phyloP scores from a whole-genome alignment of 2,329 filamentous ascomycete species.

The Grosmannia penicillata region DNA sequence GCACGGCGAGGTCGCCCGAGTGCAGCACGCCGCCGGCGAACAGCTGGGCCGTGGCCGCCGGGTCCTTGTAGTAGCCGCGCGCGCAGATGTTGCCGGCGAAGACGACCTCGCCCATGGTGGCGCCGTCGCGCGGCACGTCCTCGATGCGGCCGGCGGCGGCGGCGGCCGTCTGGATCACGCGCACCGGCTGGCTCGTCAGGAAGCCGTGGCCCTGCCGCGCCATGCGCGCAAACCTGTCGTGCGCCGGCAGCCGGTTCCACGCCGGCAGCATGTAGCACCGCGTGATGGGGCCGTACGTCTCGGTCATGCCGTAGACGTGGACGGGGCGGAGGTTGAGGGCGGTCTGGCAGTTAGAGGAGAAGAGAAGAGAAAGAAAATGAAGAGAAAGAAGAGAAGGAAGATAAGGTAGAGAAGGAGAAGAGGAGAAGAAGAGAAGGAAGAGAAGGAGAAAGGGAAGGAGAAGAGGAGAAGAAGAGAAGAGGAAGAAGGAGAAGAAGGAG shows the following conservation, averaged over 20 bases:
- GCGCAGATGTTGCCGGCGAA: constrained; percentile 87
- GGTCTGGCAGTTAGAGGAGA: constrained; percentile 8
- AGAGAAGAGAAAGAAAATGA: not conserved
- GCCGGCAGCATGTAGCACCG: constrained; percentile 78
- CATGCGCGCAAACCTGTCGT: constrained; percentile 80
- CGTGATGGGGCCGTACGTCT: constrained; percentile 92
- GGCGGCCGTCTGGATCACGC: constrained; percentile 64
- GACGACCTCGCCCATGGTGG: constrained; percentile 42
- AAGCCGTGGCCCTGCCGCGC: constrained; percentile 89
- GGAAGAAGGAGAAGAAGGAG: not conserved
- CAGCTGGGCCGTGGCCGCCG: constrained; percentile 69
- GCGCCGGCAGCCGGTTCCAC: constrained; percentile 60
- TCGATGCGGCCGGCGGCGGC: constrained; percentile 37
- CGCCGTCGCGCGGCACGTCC: constrained; percentile 32
- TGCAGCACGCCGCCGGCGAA: constrained; percentile 79
- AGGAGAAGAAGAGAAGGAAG: no score
- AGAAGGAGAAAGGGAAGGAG: no score
- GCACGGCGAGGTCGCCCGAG: constrained; percentile 84
- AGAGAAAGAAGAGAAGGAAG: not conserved
- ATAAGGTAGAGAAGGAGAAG: not conserved
- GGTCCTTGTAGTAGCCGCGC: constrained; percentile 83
- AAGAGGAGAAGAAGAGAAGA: not conserved
- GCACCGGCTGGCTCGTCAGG: constrained; percentile 63
- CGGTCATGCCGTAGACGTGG: constrained; percentile 77
- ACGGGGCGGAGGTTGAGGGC: constrained; percentile 73